phyloP scores from a whole-genome alignment of 1,284 basidiomycete genomes.

The Vanrija sp. region DNA sequence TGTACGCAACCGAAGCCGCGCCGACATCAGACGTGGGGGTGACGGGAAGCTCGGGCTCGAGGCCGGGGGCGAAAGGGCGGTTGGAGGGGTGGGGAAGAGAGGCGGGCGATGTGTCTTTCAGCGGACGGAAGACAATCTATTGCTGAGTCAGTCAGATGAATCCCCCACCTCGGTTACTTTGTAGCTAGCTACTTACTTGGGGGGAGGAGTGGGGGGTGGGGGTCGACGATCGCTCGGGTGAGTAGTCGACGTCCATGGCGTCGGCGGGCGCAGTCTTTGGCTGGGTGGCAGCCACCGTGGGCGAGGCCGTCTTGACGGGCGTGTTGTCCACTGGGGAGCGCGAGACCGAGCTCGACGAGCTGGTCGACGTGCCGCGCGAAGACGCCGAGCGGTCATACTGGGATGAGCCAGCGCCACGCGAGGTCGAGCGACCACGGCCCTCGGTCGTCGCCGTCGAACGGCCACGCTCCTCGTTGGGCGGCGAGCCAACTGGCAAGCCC shows the following conservation, averaged over 20 bases:
- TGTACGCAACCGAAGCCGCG: not conserved
- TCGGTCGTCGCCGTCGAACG: conserved; percentile 7
- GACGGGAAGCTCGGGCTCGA: not conserved
- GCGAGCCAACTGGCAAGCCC: conserved; percentile 23
- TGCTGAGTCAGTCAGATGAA: conserved; percentile 24
- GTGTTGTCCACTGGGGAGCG: conserved; percentile 15
- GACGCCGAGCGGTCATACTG: conserved; percentile 28
- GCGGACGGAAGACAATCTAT: conserved; percentile 43
- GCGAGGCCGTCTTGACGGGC: conserved; percentile 1
- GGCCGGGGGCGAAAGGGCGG: conserved; percentile 9
- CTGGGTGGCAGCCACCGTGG: conserved; percentile 7
- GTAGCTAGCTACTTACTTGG: conserved; percentile 39
- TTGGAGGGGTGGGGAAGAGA: conserved; percentile 38
- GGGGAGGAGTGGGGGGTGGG: conserved; percentile 51
- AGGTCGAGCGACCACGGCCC: conserved; percentile 33
- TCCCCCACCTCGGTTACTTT: not conserved
- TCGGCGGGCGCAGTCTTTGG: conserved; percentile 10
- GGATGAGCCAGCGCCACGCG: conserved; percentile 25
- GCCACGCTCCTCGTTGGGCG: conserved; percentile 8
- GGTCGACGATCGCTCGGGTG: conserved; percentile 41
- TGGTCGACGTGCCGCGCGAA: conserved; percentile 31
- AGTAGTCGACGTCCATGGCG: conserved; percentile 37
- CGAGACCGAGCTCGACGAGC: conserved; percentile 16
- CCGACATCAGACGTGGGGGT: not conserved
- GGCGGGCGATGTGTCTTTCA: conserved; percentile 45